These are phyloP conservation scores for Amylocarpus encephaloides DNA, from an alignment of 2,329 filamentous ascomycete species.

Conservation along the genomic window DNA sequence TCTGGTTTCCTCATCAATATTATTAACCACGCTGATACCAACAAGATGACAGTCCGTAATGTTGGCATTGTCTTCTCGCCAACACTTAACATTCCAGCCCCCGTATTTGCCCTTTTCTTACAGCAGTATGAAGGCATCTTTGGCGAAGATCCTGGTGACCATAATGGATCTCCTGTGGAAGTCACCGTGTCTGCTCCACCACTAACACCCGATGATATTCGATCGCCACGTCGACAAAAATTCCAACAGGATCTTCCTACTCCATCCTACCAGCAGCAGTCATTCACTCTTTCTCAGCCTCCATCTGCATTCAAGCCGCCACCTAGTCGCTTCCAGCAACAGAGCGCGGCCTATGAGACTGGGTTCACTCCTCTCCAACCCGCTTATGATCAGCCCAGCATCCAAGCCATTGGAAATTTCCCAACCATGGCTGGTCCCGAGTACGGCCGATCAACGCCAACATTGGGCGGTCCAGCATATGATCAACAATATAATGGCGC, in stretches of 20 bases:
- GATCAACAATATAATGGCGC: conserved; percentile 34
- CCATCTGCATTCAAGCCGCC: conserved; percentile 34
- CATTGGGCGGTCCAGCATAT: conserved; percentile 30
- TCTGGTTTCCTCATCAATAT: conserved; percentile 87
- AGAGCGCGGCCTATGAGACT: conserved; percentile 37
- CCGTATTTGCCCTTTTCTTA: conserved; percentile 88
- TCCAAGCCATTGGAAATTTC: conserved; percentile 13
- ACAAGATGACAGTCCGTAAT: conserved; percentile 98
- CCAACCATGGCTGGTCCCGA: conserved; percentile 30
- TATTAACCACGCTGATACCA: conserved; percentile 80
- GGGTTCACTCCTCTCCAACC: conserved; percentile 46
- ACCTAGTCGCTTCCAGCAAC: conserved; percentile 23
- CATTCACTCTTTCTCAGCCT: conserved; percentile 33
- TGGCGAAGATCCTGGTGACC: conserved; percentile 59
- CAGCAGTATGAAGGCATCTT: conserved; percentile 88
- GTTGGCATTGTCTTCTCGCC: conserved; percentile 98
- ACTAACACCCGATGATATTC: conserved; percentile 49
- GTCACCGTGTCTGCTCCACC: conserved; percentile 36
- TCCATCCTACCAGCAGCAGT: conserved; percentile 53
- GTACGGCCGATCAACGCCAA: conserved; percentile 23
- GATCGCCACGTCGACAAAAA: conserved; percentile 59
- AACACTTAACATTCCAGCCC: conserved; percentile 90
- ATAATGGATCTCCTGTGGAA: conserved; percentile 48
- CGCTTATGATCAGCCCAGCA: conserved; percentile 36
- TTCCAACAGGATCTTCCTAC: conserved; percentile 58